Conservation (phyloP, 345 rosid species). For the Kernera saxatilis region DNA sequence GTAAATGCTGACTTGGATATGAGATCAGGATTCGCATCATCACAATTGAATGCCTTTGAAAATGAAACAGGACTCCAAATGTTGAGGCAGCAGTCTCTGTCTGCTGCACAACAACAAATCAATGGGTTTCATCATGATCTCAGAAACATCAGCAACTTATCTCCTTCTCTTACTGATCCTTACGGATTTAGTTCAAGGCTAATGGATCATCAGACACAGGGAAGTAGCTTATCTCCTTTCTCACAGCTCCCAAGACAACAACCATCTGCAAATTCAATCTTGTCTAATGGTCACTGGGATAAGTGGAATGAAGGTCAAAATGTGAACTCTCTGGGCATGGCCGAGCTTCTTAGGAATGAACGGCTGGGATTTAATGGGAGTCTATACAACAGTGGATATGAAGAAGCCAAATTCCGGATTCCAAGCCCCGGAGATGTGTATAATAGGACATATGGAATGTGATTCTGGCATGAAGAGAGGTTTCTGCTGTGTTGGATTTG, state of each 20-base stretch:
- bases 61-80: slow-evolving; percentile 61
- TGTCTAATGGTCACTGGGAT: slow-evolving; percentile 77
- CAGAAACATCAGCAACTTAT: slow-evolving; percentile 51
- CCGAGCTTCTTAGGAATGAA: slow-evolving; percentile 70
- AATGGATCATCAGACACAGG: slow-evolving; percentile 52
- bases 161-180: slow-evolving; percentile 50
- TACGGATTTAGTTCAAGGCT: slow-evolving; percentile 57
- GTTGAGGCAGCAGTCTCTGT: slow-evolving; percentile 66
- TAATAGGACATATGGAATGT: slow-evolving; percentile 78
- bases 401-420: slow-evolving; percentile 68
- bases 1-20: slow-evolving; percentile 51
- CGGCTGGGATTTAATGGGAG: slow-evolving; percentile 57
- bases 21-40: slow-evolving; percentile 47
- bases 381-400: slow-evolving; percentile 47
- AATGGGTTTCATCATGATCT: slow-evolving; percentile 44
- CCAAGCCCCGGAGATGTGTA: slow-evolving; percentile 65
- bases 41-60: slow-evolving; percentile 47
- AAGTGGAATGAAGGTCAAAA: slow-evolving; percentile 69
- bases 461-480: slow-evolving; percentile 26
- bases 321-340: slow-evolving; percentile 43
- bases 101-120: slow-evolving; percentile 27
- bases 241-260: slow-evolving; percentile 55
- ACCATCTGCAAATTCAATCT: slow-evolving; percentile 44
- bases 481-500: slow-evolving; percentile 20
- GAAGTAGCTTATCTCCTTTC: slow-evolving; percentile 45